Conservation (phyloP, 2,329 filamentous ascomycete genomes). For the Epichloe glyceriae region DNA sequence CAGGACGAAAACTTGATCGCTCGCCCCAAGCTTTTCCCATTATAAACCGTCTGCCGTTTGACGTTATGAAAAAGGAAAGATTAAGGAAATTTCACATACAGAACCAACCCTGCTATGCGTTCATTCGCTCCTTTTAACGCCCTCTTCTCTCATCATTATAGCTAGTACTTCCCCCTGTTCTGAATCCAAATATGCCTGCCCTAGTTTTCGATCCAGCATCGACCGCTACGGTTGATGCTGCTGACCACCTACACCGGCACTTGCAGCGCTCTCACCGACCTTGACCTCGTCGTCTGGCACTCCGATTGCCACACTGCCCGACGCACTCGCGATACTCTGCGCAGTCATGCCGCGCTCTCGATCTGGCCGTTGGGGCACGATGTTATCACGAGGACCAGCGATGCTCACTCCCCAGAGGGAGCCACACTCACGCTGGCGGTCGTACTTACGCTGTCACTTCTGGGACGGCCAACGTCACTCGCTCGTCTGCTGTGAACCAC, state of each 20-base stretch:
- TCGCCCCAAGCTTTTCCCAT: neutral
- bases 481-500: constrained; percentile 35
- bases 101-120: neutral
- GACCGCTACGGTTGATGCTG: neutral
- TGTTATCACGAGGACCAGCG: constrained; percentile 30
- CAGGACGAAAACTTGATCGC: neutral
- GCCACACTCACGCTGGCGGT: constrained; percentile 34
- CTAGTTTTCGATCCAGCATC: neutral
- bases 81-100: neutral
- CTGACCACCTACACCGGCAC: constrained; percentile 18
- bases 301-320: constrained; percentile 34
- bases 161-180: neutral
- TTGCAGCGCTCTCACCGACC: constrained; percentile 50
- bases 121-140: neutral
- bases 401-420: constrained; percentile 28
- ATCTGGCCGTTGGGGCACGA: constrained; percentile 18
- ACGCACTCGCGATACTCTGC: constrained; percentile 32
- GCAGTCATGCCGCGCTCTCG: constrained; percentile 29
- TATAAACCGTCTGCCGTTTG: neutral
- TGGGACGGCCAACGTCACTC: constrained; percentile 31
- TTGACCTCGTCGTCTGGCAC: constrained; percentile 47
- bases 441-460: constrained; percentile 42
- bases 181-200: neutral
- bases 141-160: neutral
- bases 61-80: neutral